Conservation (phyloP, 495 filamentous ascomycete species). For the Penicillium coffeae region DNA sequence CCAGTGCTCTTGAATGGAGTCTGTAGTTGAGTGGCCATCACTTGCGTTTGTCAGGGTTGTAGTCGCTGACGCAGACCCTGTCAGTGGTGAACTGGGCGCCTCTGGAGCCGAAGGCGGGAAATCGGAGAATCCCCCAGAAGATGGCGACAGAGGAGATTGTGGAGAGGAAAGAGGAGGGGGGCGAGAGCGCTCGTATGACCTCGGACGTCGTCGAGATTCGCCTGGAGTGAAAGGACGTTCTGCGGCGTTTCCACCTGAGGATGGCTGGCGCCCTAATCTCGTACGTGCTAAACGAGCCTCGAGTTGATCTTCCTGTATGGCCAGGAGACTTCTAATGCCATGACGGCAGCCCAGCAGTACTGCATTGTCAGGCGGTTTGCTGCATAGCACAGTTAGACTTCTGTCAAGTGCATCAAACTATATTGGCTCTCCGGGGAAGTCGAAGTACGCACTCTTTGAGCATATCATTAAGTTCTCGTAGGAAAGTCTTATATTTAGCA, state of each 20-base stretch:
- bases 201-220: slow-evolving; percentile 29
- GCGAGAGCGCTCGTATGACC: slow-evolving; percentile 39
- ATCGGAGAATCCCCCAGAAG: slow-evolving; percentile 30
- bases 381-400: neutral
- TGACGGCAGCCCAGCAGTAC: neutral
- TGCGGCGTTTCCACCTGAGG: slow-evolving; percentile 28
- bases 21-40: slow-evolving; percentile 35
- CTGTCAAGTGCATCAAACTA: neutral
- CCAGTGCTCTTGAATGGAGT: slow-evolving; percentile 47
- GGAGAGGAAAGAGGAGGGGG: slow-evolving; percentile 29
- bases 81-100: slow-evolving; percentile 37
- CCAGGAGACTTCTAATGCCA: neutral
- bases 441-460: slow-evolving; percentile 39
- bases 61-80: slow-evolving; percentile 29
- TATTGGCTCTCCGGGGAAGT: neutral
- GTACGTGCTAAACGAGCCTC: slow-evolving; percentile 18
- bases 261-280: slow-evolving; percentile 27
- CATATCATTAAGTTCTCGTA: slow-evolving; percentile 45
- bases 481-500: slow-evolving; percentile 49
- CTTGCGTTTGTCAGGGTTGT: too few relatives aligned
- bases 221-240: slow-evolving; percentile 21
- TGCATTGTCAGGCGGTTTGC: neutral
- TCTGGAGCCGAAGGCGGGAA: slow-evolving; percentile 38
- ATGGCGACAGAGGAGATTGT: slow-evolving; percentile 31
- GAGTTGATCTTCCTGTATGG: neutral